Evolutionary conservation across 305 asterid genomes (phyloP).

Genomic region (Petunia hybrid): DNA sequence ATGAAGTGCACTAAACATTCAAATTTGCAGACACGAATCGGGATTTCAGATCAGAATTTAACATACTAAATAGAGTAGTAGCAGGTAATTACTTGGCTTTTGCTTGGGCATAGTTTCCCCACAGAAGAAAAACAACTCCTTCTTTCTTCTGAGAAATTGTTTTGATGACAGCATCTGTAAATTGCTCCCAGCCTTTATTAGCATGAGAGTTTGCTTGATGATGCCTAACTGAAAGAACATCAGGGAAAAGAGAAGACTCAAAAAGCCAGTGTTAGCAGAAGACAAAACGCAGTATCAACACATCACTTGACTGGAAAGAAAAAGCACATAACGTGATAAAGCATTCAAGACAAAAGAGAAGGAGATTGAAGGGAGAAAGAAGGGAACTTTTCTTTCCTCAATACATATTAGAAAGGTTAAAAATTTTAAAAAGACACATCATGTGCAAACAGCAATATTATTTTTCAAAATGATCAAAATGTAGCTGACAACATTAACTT

Average conservation of each 20-base stretch:
- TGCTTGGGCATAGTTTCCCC: slow-evolving; percentile 99
- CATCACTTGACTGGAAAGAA: not conserved
- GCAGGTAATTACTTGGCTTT: slow-evolving; percentile 65
- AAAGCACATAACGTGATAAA: slow-evolving; percentile 19
- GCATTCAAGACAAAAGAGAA: slow-evolving; percentile 9
- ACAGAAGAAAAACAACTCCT: slow-evolving; percentile 95
- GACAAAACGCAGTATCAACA: not conserved
- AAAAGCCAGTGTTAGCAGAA: slow-evolving; percentile 23
- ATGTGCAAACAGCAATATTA: slow-evolving; percentile 10
- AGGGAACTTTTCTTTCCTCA: not conserved
- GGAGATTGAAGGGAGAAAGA: not conserved
- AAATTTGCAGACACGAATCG: not conserved
- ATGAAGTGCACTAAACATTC: not conserved
- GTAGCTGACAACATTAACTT: not conserved
- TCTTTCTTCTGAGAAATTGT: slow-evolving; percentile 77
- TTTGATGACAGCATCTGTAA: slow-evolving; percentile 91
- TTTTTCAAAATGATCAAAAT: slow-evolving; percentile 19
- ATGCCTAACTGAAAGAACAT: slow-evolving; percentile 66
- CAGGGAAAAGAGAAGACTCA: slow-evolving; percentile 14
- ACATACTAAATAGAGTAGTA: slow-evolving; percentile 4
- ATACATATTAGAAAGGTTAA: slow-evolving; percentile 3
- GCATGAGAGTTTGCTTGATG: slow-evolving; percentile 98
- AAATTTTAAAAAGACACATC: not conserved
- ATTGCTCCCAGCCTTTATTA: slow-evolving; percentile 97
- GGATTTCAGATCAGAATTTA: not conserved